Evolutionary conservation across 2,329 filamentous ascomycete genomes (phyloP).

Genomic region (Trichothecium roseum): DNA sequence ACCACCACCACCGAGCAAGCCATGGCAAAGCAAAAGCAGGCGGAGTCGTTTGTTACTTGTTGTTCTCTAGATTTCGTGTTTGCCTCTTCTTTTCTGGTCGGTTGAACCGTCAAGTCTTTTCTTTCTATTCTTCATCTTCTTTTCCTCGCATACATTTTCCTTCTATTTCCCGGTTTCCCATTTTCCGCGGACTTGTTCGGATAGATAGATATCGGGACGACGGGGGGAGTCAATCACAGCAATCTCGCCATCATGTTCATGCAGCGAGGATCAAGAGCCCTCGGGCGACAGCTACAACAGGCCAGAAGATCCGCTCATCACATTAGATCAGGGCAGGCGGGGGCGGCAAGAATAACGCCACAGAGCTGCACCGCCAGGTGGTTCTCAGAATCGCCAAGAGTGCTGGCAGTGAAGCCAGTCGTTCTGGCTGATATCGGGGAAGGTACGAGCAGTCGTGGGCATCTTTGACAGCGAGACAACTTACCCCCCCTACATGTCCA

Average conservation of each 20-base stretch:
- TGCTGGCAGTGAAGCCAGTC: constrained; percentile 64
- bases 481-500: no score
- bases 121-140: constrained; percentile 3
- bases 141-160: constrained; percentile 2
- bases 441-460: constrained; percentile 37
- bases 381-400: constrained; percentile 39
- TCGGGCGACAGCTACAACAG: constrained; percentile 32
- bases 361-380: constrained; percentile 24
- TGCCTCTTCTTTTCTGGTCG: constrained; percentile 6
- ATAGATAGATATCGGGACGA: no score
- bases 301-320: background rate
- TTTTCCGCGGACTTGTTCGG: no score
- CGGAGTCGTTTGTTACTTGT: no score
- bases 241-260: constrained; percentile 37
- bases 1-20: background rate
- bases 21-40: no score
- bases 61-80: background rate
- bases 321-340: no score
- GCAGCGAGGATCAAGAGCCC: constrained; percentile 36
- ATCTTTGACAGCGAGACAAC: no score
- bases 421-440: constrained; percentile 79
- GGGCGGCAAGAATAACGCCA: no score
- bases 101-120: no score
- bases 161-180: no score
- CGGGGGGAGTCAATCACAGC: no score